phyloP scores from a whole-genome alignment of 352 stramenopile genomes.

The Phytophthora colocasiae region DNA sequence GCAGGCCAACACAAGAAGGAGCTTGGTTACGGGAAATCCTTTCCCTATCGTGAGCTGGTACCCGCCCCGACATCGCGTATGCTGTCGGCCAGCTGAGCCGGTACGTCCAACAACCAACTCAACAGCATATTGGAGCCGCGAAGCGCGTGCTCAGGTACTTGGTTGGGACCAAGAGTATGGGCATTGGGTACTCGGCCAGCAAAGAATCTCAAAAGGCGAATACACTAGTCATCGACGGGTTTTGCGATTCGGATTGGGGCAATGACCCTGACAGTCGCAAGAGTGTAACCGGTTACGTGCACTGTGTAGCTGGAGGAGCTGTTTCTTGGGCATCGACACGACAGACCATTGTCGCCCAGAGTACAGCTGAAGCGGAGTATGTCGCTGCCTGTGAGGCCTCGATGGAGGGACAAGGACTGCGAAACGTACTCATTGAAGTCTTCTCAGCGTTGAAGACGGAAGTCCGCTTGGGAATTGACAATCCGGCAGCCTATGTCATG shows the following conservation, averaged over 20 bases:
- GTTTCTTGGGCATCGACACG: constrained; percentile 1
- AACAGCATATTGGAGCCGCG: constrained; percentile 6
- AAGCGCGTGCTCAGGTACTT: constrained; percentile 12
- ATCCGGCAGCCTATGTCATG: constrained; percentile 23
- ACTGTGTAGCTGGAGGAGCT: constrained; percentile 10
- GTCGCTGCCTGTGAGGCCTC: constrained; percentile 25
- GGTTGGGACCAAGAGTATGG: background rate
- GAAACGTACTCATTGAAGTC: constrained; percentile 19
- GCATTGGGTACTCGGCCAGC: constrained; percentile 10
- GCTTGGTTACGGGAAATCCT: background rate
- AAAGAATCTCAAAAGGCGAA: background rate
- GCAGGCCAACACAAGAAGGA: background rate
- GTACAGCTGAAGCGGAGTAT: constrained; percentile 31
- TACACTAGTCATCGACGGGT: constrained; percentile 4
- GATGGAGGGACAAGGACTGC: constrained; percentile 8
- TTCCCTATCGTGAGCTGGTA: constrained; percentile 28
- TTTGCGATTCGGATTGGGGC: constrained; percentile 20
- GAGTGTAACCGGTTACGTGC: constrained; percentile 15
- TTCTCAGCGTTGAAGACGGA: constrained; percentile 1
- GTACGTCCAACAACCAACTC: constrained; percentile 20
- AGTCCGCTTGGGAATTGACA: constrained; percentile 21
- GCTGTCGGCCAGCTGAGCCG: constrained; percentile 33
- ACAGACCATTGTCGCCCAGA: constrained; percentile 26
- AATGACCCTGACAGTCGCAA: constrained; percentile 18
- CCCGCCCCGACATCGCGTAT: constrained; percentile 31